A percentile compares a stretch with the other conserved stretches of the same genome.
phyloP scores from a whole-genome alignment of 2,329 filamentous ascomycete species.

The Pleurostoma richardsiae region DNA sequence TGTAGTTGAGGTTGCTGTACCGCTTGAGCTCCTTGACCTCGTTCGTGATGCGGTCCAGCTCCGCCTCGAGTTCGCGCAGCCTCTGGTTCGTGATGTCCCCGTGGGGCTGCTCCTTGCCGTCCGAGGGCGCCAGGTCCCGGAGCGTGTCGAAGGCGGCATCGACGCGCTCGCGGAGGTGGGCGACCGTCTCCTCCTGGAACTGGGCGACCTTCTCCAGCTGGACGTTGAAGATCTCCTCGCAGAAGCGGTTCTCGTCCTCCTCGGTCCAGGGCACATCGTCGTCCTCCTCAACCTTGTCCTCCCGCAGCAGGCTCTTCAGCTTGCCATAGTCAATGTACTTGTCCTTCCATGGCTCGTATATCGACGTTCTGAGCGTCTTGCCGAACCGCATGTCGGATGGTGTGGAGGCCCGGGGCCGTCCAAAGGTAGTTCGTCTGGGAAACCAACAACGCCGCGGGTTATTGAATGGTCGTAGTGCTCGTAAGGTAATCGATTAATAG shows the following conservation, averaged over 20 bases:
- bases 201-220: conserved; percentile 91
- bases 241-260: conserved; percentile 88
- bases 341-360: conserved; percentile 84
- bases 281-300: conserved; percentile 57
- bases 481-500: not conserved
- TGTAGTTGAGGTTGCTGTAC: conserved; percentile 95
- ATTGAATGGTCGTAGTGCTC: not conserved
- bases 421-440: not conserved
- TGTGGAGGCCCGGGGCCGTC: not conserved
- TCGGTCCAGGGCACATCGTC: conserved; percentile 78
- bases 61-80: conserved; percentile 67
- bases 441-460: not conserved
- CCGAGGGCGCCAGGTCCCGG: conserved; percentile 65
- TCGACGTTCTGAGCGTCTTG: conserved; percentile 72
- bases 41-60: conserved; percentile 83
- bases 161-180: conserved; percentile 45
- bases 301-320: conserved; percentile 83
- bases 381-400: conserved; percentile 77
- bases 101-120: conserved; percentile 31
- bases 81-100: conserved; percentile 42
- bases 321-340: conserved; percentile 95
- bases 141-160: conserved; percentile 63
- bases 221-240: conserved; percentile 89
- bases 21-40: conserved; percentile 92
- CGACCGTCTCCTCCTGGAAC: conserved; percentile 80